Conservation (phyloP, 306 rosid genomes). For the Trifolium fragiferum region DNA sequence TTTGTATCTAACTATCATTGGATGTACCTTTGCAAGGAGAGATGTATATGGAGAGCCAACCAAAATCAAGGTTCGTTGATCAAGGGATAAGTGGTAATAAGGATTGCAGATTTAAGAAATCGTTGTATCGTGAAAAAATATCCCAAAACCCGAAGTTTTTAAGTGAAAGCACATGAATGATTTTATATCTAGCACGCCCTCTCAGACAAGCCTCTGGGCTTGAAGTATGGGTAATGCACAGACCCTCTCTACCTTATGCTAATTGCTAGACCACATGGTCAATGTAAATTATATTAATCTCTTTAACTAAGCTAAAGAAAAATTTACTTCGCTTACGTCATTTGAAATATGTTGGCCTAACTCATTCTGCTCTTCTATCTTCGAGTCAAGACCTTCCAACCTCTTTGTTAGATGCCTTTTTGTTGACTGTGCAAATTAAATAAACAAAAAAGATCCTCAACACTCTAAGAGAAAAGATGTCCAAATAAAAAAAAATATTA, state of each 20-base stretch:
- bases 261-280: conserved; percentile 4
- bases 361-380: conserved; percentile 71
- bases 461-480: conserved; percentile 10
- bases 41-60: background rate
- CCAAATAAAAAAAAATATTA: conserved; percentile 24
- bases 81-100: conserved; percentile 3
- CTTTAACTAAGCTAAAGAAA: conserved; percentile 9
- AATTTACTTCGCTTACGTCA: conserved; percentile 57
- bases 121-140: background rate
- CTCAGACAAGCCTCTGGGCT: conserved; percentile 6
- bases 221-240: conserved; percentile 3
- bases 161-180: background rate
- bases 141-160: background rate
- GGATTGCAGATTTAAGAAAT: background rate
- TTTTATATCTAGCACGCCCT: conserved; percentile 8
- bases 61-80: background rate
- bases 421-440: conserved; percentile 55
- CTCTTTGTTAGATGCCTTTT: conserved; percentile 69
- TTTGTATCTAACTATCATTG: background rate
- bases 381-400: conserved; percentile 71
- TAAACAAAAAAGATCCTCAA: conserved; percentile 25
- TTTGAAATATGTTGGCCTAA: conserved; percentile 60
- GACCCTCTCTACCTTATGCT: conserved; percentile 17
- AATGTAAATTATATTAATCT: conserved; percentile 18
- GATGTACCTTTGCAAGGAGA: conserved; percentile 12